A percentile compares a stretch with the other conserved stretches of the same genome.
phyloP scores from a whole-genome alignment of 257 asterid species.

The Primulina eburnea region DNA sequence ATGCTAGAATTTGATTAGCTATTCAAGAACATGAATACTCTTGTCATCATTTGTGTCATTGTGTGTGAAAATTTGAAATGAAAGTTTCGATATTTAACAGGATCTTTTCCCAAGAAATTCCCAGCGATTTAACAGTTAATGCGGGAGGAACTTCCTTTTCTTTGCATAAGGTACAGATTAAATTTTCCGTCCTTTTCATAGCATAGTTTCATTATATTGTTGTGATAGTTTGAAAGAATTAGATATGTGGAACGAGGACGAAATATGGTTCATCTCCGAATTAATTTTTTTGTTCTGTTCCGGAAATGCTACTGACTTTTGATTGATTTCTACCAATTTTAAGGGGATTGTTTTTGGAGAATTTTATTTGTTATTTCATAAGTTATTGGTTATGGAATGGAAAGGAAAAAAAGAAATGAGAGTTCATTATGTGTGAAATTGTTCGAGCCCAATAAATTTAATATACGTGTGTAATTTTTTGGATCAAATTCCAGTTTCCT shows the following conservation, averaged over 20 bases:
- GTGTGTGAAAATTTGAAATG: not conserved
- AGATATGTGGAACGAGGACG: too few species aligned
- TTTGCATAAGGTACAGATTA: slow-evolving; percentile 64
- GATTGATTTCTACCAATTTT: not conserved
- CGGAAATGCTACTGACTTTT: not conserved
- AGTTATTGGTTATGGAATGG: not conserved
- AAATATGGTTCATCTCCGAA: too few species aligned
- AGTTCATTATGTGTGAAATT: not conserved
- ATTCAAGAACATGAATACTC: not conserved
- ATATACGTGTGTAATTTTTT: not conserved
- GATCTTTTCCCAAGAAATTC: slow-evolving; percentile 88
- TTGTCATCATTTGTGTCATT: slow-evolving; percentile 15
- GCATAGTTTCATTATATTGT: not conserved
- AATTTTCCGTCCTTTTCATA: not conserved
- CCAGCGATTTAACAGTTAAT: slow-evolving; percentile 65
- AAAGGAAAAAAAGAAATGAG: not conserved
- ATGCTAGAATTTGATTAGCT: not conserved
- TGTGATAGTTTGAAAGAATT: too few species aligned
- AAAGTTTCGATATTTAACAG: slow-evolving; percentile 31
- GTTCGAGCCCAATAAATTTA: not conserved
- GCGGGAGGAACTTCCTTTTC: slow-evolving; percentile 69
- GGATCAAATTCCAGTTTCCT: slow-evolving; percentile 58
- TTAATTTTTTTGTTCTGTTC: not conserved
- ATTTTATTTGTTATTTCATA: not conserved
- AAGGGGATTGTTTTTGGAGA: not conserved